These are phyloP conservation scores for Lentinus tigrinus DNA, from an alignment of 768 basidiomycete species.

Conservation along the genomic window DNA sequence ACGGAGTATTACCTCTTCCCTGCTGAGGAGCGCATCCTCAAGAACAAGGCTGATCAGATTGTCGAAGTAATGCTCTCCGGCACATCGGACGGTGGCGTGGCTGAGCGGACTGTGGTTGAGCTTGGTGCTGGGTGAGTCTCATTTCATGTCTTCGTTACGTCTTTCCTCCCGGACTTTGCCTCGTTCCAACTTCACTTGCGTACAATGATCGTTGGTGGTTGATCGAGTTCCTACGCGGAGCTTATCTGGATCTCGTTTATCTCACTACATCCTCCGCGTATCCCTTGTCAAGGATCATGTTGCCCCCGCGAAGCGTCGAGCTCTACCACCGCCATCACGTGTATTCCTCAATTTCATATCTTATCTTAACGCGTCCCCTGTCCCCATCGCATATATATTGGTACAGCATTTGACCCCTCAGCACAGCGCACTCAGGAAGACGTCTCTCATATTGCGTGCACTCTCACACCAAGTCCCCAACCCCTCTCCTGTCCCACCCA, in stretches of 20 bases:
- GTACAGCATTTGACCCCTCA: neutral
- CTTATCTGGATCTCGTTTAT: constrained; percentile 12
- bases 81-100: constrained; percentile 26
- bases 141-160: neutral
- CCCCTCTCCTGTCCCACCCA: constrained; percentile 41
- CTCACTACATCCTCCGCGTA: neutral
- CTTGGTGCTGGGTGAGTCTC: constrained; percentile 89
- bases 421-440: constrained; percentile 80
- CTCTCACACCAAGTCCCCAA: constrained; percentile 54
- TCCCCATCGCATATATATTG: neutral
- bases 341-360: neutral
- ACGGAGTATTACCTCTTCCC: constrained; percentile 88
- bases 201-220: neutral
- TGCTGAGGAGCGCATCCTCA: constrained; percentile 86
- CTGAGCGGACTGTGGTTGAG: constrained; percentile 71
- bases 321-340: neutral
- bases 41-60: constrained; percentile 70
- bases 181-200: neutral
- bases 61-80: constrained; percentile 63
- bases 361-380: neutral
- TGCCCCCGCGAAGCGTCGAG: neutral
- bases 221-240: neutral
- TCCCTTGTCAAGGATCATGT: neutral
- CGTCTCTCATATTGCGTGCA: constrained; percentile 76
- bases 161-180: neutral